Conservation (phyloP, 2,329 filamentous ascomycete species). For the Calonectria montana region DNA sequence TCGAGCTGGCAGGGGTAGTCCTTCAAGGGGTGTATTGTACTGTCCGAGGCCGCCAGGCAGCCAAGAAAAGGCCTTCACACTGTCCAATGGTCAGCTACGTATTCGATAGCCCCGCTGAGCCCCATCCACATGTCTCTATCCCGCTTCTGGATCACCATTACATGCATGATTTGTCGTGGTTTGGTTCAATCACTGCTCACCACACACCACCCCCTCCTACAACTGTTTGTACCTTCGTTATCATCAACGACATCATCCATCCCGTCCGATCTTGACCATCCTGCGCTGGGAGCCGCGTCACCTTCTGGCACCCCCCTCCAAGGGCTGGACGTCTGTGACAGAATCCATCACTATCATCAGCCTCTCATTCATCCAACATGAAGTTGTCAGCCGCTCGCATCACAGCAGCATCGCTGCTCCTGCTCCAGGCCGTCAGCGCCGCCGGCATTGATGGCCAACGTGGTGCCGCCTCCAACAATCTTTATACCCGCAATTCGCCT, state of each 20-base stretch:
- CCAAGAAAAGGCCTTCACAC: neutral
- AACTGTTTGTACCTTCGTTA: neutral
- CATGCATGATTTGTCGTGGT: slow-evolving; percentile 2
- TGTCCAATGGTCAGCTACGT: neutral
- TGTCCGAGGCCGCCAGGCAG: slow-evolving; percentile 7
- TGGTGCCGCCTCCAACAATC: slow-evolving; percentile 28
- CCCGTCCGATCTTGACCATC: neutral
- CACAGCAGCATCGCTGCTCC: slow-evolving; percentile 37
- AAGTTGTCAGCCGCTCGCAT: slow-evolving; percentile 37
- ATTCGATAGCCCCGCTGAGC: neutral
- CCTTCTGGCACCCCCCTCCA: neutral
- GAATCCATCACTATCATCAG: neutral
- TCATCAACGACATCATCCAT: neutral
- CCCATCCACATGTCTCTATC: neutral
- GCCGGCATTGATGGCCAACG: slow-evolving; percentile 45
- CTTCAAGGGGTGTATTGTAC: neutral
- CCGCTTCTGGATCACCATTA: slow-evolving; percentile 2
- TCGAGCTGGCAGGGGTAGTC: too few species aligned
- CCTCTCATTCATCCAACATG: slow-evolving; percentile 25
- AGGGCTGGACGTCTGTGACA: slow-evolving; percentile 5
- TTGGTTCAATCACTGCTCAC: neutral
- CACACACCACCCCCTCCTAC: neutral
- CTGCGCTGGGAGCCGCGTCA: neutral
- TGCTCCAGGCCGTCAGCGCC: slow-evolving; percentile 42
- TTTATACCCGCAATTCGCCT: slow-evolving; percentile 28